A percentile compares a stretch with the other conserved stretches of the same genome.
Conservation (phyloP, 176 grass and related monocot species). For the Cenchrus purpureus region DNA sequence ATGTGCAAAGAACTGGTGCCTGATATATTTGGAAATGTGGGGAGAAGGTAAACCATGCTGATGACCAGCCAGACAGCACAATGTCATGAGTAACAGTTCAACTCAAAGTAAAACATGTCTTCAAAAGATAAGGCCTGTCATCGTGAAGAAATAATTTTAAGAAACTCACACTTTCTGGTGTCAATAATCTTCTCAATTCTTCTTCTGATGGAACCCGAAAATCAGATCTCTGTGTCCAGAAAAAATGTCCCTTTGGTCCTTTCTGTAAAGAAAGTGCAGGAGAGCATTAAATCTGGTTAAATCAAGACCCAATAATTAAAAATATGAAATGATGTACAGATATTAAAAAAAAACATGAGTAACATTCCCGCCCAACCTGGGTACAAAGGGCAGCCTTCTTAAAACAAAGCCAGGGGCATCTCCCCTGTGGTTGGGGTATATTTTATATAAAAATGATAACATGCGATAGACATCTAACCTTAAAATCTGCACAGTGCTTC, state of each 20-base stretch:
- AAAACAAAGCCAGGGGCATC: no score
- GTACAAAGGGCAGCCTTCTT: no score
- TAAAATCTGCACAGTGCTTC: conserved; percentile 90
- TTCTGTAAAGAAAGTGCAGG: conserved; percentile 61
- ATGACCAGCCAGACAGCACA: neutral
- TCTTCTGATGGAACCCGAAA: conserved; percentile 91
- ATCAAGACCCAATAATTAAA: conserved; percentile 6
- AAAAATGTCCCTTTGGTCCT: conserved; percentile 59
- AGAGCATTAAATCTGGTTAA: conserved; percentile 34
- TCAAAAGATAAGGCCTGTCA: neutral
- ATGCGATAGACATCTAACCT: conserved; percentile 53
- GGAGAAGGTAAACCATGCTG: neutral
- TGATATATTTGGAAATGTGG: conserved; percentile 10
- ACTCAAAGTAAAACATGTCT: conserved; percentile 15
- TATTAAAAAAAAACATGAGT: neutral
- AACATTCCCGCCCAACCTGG: neutral
- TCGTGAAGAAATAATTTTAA: conserved; percentile 31
- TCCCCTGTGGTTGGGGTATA: no score
- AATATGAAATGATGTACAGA: conserved; percentile 12
- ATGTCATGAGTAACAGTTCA: conserved; percentile 1
- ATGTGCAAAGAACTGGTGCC: neutral
- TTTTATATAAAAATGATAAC: neutral
- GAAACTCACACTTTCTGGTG: conserved; percentile 88
- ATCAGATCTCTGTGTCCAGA: conserved; percentile 74
- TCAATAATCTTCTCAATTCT: conserved; percentile 79